Percentiles rank a stretch among this genome's conserved stretches.
phyloP scores from a whole-genome alignment of 129 eudicot species.

The Kitagawia praeruptora region DNA sequence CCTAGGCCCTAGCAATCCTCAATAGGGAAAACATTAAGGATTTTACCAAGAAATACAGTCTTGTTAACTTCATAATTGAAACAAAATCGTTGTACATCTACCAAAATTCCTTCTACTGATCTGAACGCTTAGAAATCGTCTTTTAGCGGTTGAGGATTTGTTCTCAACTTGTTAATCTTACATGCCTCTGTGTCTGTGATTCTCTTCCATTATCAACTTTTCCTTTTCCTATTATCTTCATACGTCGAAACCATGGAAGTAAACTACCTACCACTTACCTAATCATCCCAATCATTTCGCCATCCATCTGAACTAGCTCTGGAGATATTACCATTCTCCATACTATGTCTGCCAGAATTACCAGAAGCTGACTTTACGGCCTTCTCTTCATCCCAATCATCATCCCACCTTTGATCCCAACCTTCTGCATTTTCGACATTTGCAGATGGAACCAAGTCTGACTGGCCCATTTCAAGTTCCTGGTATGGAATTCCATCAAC shows the following conservation, averaged over 20 bases:
- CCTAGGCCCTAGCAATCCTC: neutral
- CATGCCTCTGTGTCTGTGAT: neutral
- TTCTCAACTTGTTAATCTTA: neutral
- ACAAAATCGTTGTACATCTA: neutral
- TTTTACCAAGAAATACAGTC: neutral
- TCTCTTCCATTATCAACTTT: neutral
- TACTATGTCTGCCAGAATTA: conserved; percentile 13
- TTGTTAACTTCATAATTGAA: neutral
- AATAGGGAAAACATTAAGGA: neutral
- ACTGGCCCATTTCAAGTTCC: conserved; percentile 59
- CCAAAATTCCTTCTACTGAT: neutral
- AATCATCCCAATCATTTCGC: conserved; percentile 55
- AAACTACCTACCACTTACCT: conserved; percentile 11
- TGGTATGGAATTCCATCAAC: conserved; percentile 48
- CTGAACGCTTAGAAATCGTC: neutral
- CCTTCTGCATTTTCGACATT: conserved; percentile 26
- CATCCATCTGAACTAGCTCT: conserved; percentile 30
- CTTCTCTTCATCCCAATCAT: conserved; percentile 59
- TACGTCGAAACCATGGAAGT: neutral
- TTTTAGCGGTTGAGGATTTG: neutral
- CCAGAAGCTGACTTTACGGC: conserved; percentile 29
- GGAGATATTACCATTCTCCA: conserved; percentile 26
- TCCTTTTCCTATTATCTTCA: neutral
- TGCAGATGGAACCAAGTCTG: conserved; percentile 13
- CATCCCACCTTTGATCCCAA: conserved; percentile 66